Evolutionary conservation across 2,329 filamentous ascomycete species (phyloP).

Genomic region (Botrytis fabae): DNA sequence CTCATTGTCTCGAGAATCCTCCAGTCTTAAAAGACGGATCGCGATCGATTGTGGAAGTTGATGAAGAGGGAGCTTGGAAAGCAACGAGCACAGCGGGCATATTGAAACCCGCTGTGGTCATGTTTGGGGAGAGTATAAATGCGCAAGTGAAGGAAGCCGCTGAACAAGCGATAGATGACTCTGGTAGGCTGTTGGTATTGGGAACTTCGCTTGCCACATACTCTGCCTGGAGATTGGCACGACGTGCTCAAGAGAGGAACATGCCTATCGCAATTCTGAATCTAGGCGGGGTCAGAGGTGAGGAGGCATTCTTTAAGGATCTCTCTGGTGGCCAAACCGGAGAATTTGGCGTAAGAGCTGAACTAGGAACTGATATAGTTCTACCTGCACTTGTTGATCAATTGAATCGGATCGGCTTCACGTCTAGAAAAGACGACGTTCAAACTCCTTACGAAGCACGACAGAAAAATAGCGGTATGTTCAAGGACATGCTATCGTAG

Average conservation of each 20-base stretch:
- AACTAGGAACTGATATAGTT: constrained; percentile 58
- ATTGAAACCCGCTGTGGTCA: constrained; percentile 88
- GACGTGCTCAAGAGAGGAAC: constrained; percentile 74
- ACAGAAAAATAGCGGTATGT: constrained; percentile 43
- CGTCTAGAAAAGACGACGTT: constrained; percentile 38
- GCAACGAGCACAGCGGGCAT: constrained; percentile 69
- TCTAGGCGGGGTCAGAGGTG: constrained; percentile 78
- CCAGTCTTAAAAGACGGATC: constrained; percentile 56
- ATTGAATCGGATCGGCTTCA: constrained; percentile 42
- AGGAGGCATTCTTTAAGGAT: constrained; percentile 68
- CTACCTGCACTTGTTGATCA: constrained; percentile 57
- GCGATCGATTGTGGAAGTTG: constrained; percentile 63
- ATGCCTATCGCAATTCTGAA: constrained; percentile 90
- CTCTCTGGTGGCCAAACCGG: constrained; percentile 55
- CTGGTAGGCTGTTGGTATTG: constrained; percentile 73
- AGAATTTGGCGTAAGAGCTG: constrained; percentile 55
- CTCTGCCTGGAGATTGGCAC: constrained; percentile 88
- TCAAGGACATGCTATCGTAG: constrained; percentile 62
- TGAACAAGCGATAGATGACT: constrained; percentile 76
- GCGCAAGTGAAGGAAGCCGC: constrained; percentile 69
- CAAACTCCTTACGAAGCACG: constrained; percentile 31
- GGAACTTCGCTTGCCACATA: constrained; percentile 93
- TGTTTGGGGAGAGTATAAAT: constrained; percentile 92
- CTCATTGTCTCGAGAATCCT: constrained; percentile 69
- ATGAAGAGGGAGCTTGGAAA: constrained; percentile 78